Evolutionary conservation across 1,284 basidiomycete species (phyloP), one percentile per base, ranked within the genome.

Genomic region (Rhodotorula sp.): DNA sequence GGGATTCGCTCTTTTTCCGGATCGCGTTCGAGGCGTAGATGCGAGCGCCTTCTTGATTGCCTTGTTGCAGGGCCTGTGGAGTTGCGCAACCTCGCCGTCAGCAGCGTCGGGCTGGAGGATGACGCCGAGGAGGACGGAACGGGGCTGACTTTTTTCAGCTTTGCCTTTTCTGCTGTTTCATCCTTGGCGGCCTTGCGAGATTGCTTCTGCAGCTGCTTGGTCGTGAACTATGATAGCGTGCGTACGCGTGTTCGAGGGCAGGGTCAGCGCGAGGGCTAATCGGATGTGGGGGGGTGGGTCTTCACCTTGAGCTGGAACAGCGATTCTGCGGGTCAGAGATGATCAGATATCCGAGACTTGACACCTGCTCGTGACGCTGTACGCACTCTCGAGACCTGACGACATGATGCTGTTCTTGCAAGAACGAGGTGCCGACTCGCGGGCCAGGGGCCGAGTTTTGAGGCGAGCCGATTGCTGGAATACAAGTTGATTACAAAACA

Each of bases 11-110:
- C 87, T 99, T 98, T 87, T 99, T 99, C 67, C 97, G 87, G 80
- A 99, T 99, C 58, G 97, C 93, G 80, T 99, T 99, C 59, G 93
- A 90, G 21, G 97, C 97, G 81, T 99, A 99, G 85, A 99, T 99
- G 70, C 92, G 88, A n/a, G 97, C 97, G 59, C 96, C 94, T 74
- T 99, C 97, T 62, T 87, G 92, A 84, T 99, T 99, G 64, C 94
- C 93, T 83, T 99, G 95, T 80, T 93, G 90, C 12, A 99, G 86
- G 8, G 97, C 97, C 95, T 34, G 34, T 7, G 34, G 34, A 34
- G 34, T 34, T 34, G 34, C 8, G 34, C 34, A 34, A 34, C 1
- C 8, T 34, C 34, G 34, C 34, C 34, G 34, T 34, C 34, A 34
- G 34, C 34, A 34, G 34, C 34, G 34, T 34, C 34, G 34, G 34